Evolutionary conservation across 805 yeast species (phyloP), one percentile per base, ranked within the genome.

Genomic region (Starmerella vitae): DNA sequence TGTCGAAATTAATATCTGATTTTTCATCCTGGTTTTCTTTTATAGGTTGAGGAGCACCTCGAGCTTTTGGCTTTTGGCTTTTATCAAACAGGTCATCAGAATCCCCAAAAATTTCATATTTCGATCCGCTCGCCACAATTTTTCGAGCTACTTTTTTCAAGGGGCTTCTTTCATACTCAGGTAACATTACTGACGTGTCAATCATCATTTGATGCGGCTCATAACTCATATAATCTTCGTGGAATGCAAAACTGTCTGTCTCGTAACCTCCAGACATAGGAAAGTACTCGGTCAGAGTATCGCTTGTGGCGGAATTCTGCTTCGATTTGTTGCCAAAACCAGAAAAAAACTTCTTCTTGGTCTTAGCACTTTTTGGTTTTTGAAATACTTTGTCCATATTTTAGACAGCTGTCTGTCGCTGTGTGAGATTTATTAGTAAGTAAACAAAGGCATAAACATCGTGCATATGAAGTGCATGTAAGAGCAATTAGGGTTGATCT

Each of bases 131-230:
- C 9, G 42, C 36, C 4, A 46, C 26, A 14, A 46, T 34, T 13
- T 28, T 25, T 24, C 36, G 35, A 20, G 37, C 19, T 17, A 27
- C 31, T 6, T 32, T 41, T 7, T 36, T 24, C n/a, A 46, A 32
- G 7, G 30, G 20, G 3, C 17, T 15, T 28, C 22, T 26, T 18
- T 36, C 29, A 6, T 34, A 25, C 4, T 33, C 31, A n/a, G 42
- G 43, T 1, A 41, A 9, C 3, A 29, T 20, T 5, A 49, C 45
- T 17, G 17, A 30, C 4, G 39, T 31, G 15, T 49, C 53, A 6
- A 28, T 32, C 50, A 49, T 45, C 7, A 28, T 15, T 30, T 40
- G 45, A 10, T 41, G 46, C 13, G 53, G 51, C 39, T 49, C 52
- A 33, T 48, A 48, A 29, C 39, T 41, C 20, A 35, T 14, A 25